Evolutionary conservation across 192 early-diverging fungal species (phyloP).

Genomic region (Umbelopsis sp.): DNA sequence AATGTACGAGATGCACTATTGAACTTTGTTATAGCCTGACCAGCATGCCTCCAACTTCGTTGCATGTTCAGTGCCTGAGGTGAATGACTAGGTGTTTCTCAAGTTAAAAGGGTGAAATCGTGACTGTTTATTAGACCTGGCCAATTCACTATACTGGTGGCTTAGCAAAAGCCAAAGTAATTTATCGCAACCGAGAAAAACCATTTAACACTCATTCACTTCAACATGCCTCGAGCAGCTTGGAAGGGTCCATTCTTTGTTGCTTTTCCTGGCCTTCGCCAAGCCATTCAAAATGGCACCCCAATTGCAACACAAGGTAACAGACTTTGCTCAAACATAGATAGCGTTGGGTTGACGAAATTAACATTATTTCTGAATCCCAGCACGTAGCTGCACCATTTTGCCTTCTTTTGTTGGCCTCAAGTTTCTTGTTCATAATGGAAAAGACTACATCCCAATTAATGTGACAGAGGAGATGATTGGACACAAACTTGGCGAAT

Average conservation of each 20-base stretch:
- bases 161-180: neutral
- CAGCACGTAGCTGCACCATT: constrained; percentile 85
- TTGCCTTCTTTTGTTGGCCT: constrained; percentile 87
- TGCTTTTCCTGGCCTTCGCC: constrained; percentile 60
- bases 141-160: neutral
- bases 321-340: neutral
- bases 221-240: constrained; percentile 63
- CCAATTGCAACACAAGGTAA: constrained; percentile 56
- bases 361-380: constrained; percentile 29
- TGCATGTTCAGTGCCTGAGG: neutral
- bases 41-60: neutral
- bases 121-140: neutral
- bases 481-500: constrained; percentile 93
- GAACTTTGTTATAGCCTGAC: neutral
- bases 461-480: constrained; percentile 91
- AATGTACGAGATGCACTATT: neutral
- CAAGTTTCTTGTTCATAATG: constrained; percentile 92
- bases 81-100: neutral
- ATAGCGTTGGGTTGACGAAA: neutral
- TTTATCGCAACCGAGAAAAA: neutral
- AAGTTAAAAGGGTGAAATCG: neutral
- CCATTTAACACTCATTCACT: neutral
- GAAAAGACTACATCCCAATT: constrained; percentile 86
- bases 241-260: constrained; percentile 70
- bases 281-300: constrained; percentile 60